Percentiles rank a stretch among this genome's conserved stretches.
Evolutionary conservation across 257 asterid genomes (phyloP).

Genomic region (Misopates orontium): DNA sequence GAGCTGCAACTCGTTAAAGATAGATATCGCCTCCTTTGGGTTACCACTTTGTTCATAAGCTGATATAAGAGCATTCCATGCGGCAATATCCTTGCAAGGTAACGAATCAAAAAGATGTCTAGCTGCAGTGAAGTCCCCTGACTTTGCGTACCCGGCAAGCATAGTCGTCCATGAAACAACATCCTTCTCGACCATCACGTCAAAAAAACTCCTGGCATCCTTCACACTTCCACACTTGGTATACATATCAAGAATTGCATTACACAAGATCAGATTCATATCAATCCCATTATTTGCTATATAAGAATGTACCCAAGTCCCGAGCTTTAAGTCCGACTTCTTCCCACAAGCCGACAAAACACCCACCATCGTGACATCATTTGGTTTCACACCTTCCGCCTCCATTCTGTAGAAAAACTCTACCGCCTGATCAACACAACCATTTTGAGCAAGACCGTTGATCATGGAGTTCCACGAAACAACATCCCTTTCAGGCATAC

Average conservation of each 20-base stretch:
- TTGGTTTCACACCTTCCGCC: conserved; percentile 56
- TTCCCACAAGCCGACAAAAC: conserved; percentile 63
- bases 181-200: conserved; percentile 61
- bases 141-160: conserved; percentile 68
- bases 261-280: conserved; percentile 46
- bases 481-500: conserved; percentile 59
- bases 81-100: conserved; percentile 59
- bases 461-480: conserved; percentile 89
- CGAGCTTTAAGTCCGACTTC: conserved; percentile 56
- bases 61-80: conserved; percentile 84
- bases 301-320: conserved; percentile 60
- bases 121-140: conserved; percentile 60
- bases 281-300: conserved; percentile 49
- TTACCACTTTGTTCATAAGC: conserved; percentile 70
- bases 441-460: conserved; percentile 58
- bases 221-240: conserved; percentile 60
- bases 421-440: conserved; percentile 47
- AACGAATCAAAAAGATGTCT: conserved; percentile 49
- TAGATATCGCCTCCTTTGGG: conserved; percentile 63
- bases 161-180: conserved; percentile 69
- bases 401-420: conserved; percentile 57
- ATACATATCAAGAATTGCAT: conserved; percentile 80
- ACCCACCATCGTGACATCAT: conserved; percentile 67
- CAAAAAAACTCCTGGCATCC: conserved; percentile 56
- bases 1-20: conserved; percentile 63